phyloP scores from a whole-genome alignment of 73 alveolate species.

The Paramecium biaurelia region DNA sequence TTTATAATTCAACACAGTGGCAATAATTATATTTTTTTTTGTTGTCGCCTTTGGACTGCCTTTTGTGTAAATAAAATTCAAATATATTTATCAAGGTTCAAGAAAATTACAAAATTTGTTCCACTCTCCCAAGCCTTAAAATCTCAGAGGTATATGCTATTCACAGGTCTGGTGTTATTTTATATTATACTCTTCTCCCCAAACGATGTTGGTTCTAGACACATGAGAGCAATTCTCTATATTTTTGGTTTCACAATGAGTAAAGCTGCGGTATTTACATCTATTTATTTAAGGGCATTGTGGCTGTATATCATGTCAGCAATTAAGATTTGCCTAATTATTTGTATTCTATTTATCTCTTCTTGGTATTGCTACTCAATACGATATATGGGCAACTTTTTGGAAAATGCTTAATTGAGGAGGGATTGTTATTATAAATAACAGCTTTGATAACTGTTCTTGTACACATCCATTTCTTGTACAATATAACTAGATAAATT shows the following conservation, averaged over 20 bases:
- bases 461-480: constrained; percentile 29
- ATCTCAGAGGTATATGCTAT: neutral
- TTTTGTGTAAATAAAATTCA: neutral
- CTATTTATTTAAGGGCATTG: constrained; percentile 5
- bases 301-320: constrained; percentile 23
- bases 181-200: neutral
- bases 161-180: neutral
- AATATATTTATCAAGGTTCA: neutral
- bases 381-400: neutral
- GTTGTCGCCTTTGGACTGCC: neutral
- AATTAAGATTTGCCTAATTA: neutral
- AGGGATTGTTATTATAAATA: neutral
- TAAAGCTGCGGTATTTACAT: neutral
- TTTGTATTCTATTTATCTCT: neutral
- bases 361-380: neutral
- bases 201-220: neutral
- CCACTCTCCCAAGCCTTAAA: neutral
- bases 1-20: neutral
- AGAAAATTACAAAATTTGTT: neutral
- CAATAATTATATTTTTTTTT: neutral
- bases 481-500: constrained; percentile 7
- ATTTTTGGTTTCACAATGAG: constrained; percentile 27
- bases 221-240: neutral
- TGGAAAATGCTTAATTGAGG: constrained; percentile 8
- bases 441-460: neutral